phyloP scores from a whole-genome alignment of 1,284 basidiomycete genomes.

The Flammula alnicola region DNA sequence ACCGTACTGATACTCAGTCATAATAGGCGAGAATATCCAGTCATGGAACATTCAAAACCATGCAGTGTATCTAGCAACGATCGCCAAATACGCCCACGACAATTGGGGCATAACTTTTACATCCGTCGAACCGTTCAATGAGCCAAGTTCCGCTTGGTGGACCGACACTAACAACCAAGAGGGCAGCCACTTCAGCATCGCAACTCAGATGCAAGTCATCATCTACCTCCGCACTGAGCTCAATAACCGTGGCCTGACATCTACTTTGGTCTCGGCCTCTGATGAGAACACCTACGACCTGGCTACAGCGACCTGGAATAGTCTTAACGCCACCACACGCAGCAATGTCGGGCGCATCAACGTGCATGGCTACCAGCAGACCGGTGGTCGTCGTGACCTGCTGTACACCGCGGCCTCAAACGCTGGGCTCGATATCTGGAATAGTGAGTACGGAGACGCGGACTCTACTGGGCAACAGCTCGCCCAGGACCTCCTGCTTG shows the following conservation, averaged over 20 bases:
- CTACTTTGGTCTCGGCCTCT: slow-evolving; percentile 14
- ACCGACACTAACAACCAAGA: slow-evolving; percentile 22
- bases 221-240: slow-evolving; percentile 16
- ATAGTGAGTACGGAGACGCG: slow-evolving; percentile 20
- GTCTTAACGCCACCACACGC: slow-evolving; percentile 16
- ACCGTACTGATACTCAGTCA: neutral
- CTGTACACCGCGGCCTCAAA: slow-evolving; percentile 14
- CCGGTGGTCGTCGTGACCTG: slow-evolving; percentile 17
- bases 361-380: slow-evolving; percentile 20
- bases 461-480: slow-evolving; percentile 17
- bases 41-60: slow-evolving; percentile 21
- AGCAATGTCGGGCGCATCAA: slow-evolving; percentile 20
- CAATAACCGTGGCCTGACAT: slow-evolving; percentile 17
- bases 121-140: slow-evolving; percentile 20
- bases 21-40: slow-evolving; percentile 19
- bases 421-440: slow-evolving; percentile 21
- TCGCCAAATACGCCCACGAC: slow-evolving; percentile 20
- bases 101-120: slow-evolving; percentile 22
- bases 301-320: slow-evolving; percentile 18
- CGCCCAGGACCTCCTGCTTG: slow-evolving; percentile 20
- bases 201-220: slow-evolving; percentile 17
- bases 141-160: slow-evolving; percentile 22
- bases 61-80: slow-evolving; percentile 19
- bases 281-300: slow-evolving; percentile 21
- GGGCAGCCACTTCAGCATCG: slow-evolving; percentile 22